Conservation (phyloP, 2,329 filamentous ascomycete genomes). For the Magnaporthiopsis incrustans region DNA sequence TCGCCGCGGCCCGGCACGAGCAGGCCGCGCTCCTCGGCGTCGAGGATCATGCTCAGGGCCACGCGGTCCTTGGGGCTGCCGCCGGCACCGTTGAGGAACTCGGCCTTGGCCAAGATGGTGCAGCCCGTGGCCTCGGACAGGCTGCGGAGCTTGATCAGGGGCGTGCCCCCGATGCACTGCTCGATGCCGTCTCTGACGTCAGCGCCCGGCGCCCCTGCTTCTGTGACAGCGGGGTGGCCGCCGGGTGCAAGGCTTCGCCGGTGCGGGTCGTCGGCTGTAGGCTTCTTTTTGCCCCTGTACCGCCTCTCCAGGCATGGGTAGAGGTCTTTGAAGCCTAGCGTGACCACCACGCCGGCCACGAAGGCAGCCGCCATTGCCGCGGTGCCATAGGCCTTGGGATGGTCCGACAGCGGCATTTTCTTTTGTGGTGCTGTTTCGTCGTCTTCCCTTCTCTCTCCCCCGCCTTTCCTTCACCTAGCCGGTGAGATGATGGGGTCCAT, state of each 20-base stretch:
- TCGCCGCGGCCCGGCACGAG: conserved; percentile 76
- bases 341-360: conserved; percentile 65
- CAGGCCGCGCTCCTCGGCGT: conserved; percentile 71
- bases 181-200: conserved; percentile 71
- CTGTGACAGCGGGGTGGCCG: conserved; percentile 10
- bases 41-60: conserved; percentile 77
- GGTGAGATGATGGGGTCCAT: background rate
- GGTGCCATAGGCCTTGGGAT: conserved; percentile 54
- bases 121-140: conserved; percentile 83
- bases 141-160: conserved; percentile 76
- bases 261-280: conserved; percentile 14
- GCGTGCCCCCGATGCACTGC: conserved; percentile 88
- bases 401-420: conserved; percentile 54
- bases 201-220: background rate
- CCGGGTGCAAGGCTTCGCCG: conserved; percentile 29
- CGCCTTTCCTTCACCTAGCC: background rate
- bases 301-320: conserved; percentile 66
- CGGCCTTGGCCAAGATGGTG: conserved; percentile 85
- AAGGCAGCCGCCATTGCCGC: conserved; percentile 67
- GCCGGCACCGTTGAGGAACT: conserved; percentile 93
- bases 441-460: background rate
- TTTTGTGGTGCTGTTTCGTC: background rate
- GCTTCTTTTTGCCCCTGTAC: conserved; percentile 51
- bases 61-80: conserved; percentile 94
- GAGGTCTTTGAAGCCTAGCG: conserved; percentile 70